Evolutionary conservation across 345 rosid species (phyloP).

Genomic region (Garcia nutans): DNA sequence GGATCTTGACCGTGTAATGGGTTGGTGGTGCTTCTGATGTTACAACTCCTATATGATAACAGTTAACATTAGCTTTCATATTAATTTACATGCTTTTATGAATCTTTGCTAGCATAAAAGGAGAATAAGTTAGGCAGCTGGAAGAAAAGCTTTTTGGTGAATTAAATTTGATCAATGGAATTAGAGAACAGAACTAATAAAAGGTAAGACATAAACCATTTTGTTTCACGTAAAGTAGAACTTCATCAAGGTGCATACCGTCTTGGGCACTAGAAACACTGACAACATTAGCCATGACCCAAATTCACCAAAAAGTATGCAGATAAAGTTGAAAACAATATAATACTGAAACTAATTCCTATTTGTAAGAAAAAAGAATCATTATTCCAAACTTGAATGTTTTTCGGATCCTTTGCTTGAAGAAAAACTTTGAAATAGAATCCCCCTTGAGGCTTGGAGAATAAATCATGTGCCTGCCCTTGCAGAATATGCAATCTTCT

Average conservation of each 20-base stretch:
- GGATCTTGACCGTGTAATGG: constrained; percentile 54
- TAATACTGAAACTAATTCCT: neutral
- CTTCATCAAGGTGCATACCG: too few species aligned
- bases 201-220: too few species aligned
- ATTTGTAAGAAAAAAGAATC: neutral
- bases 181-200: too few species aligned
- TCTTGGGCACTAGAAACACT: too few species aligned
- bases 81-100: too few species aligned
- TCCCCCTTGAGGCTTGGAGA: neutral
- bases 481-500: too few species aligned
- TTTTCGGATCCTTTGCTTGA: neutral
- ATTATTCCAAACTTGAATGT: constrained; percentile 13
- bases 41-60: constrained; percentile 24
- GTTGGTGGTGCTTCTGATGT: constrained; percentile 49
- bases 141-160: neutral
- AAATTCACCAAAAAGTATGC: neutral
- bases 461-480: constrained; percentile 25
- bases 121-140: neutral
- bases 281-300: neutral
- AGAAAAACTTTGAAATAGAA: too few species aligned
- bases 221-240: too few species aligned
- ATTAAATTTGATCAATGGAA: too few species aligned
- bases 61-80: neutral
- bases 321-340: neutral
- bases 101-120: neutral